Evolutionary conservation across 2,329 filamentous ascomycete genomes (phyloP), one percentile per base, ranked within the genome.

Genomic region (Fusarium irregulare): DNA sequence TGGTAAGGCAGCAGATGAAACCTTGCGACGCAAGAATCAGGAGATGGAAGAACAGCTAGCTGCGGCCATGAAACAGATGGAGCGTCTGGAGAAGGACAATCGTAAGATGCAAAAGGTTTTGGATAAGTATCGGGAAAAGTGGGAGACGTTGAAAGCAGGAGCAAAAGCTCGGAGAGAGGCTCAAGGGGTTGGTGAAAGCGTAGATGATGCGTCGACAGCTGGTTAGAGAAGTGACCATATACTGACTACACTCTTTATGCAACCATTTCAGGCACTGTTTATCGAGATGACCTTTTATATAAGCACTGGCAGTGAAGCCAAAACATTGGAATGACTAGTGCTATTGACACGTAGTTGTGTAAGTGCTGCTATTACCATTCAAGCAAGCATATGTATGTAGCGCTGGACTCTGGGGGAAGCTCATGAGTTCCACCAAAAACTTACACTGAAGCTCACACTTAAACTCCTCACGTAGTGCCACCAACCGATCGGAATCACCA

Each of bases 401-500:
- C 10, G 34, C 30, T 21, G 23, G 10, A 37, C n/a, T 9, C n/a
- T 13, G 16, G 37, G 20, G 37, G 45, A 20, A 46, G 40, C 14
- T 21, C 28, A 56, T 32, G 64, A 87, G 70, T 92, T 92, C 92
- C 93, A 99, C 96, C 96, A 99, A 77, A 98, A 98, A 77, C 94
- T 98, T 14, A 98, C 94, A 72, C 94, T 98, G 76, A 97, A 94
- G 76, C 95, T 97, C 21, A 93, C 88, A 60, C 89, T 93, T 75
- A 98, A 78, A 51, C 93, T 93, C 64, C 92, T 86, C 6, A 98
- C 93, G 79, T 98, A 98, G 83, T 99, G 96, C 96, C 96, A 99
- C 95, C 96, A 99, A 1, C 95, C 96, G 7, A 93, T 86, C 0
- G 96, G 96, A 56, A 99, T 93, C 77, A 97, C 96, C 56, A 99